phyloP scores from a whole-genome alignment of 2,329 filamentous ascomycete species.

The Arthrobotrys sphaeroides region DNA sequence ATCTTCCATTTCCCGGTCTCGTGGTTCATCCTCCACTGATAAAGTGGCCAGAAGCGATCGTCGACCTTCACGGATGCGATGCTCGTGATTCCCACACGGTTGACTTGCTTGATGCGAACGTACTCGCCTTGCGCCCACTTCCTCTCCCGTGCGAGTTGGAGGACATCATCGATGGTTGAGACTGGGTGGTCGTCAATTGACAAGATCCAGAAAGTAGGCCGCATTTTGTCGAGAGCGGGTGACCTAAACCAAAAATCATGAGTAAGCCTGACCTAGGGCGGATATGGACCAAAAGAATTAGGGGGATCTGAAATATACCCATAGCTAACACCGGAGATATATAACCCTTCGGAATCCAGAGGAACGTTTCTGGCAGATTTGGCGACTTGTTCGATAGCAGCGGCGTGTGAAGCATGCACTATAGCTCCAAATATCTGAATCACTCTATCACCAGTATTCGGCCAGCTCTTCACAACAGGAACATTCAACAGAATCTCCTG shows the following conservation, averaged over 20 bases:
- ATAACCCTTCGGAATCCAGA: conserved; percentile 55
- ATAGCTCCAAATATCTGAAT: conserved; percentile 58
- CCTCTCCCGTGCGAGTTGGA: conserved; percentile 55
- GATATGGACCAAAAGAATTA: background rate
- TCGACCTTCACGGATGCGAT: conserved; percentile 58
- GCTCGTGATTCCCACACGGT: conserved; percentile 57
- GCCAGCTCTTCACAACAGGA: conserved; percentile 55
- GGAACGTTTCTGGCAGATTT: conserved; percentile 56
- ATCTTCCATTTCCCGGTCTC: conserved; percentile 52
- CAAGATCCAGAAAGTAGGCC: conserved; percentile 58
- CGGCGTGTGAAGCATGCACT: conserved; percentile 57
- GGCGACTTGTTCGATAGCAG: conserved; percentile 57
- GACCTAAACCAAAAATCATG: conserved; percentile 30
- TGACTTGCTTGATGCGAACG: conserved; percentile 58
- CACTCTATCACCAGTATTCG: conserved; percentile 56
- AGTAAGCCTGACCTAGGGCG: too few relatives aligned
- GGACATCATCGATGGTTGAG: conserved; percentile 56
- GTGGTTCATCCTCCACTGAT: conserved; percentile 42
- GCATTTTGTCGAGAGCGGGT: conserved; percentile 58
- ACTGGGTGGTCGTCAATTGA: conserved; percentile 57
- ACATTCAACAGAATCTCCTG: conserved; percentile 57
- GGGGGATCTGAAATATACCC: conserved; percentile 23
- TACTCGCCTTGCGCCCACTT: conserved; percentile 58
- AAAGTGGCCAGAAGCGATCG: conserved; percentile 57
- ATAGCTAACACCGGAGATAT: conserved; percentile 52